Evolutionary conservation across 2,329 filamentous ascomycete genomes (phyloP), one percentile per base, ranked within the genome.

Genomic region (Claviceps sp.): DNA sequence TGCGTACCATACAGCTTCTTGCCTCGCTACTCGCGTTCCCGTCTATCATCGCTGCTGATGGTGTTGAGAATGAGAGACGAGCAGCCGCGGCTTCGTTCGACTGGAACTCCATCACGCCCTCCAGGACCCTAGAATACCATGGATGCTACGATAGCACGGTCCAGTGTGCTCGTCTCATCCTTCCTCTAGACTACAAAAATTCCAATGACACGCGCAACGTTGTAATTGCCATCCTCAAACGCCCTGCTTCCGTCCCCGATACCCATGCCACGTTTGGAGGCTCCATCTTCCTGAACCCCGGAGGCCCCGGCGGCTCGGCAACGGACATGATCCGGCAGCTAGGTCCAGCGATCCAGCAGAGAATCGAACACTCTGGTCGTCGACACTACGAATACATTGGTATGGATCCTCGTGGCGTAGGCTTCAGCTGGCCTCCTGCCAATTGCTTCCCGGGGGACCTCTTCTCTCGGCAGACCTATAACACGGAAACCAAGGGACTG

Each of bases 341-440:
- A 3, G 65, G 66, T 5, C 49, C 54, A 16, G 13, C 55, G 2
- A 26, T 67, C 7, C 64, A 64, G 47, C 58, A 55, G 2, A 53
- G 65, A 4, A 47, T 68, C 11, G 64, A 66, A 49, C 53, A 58
- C 16, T 47, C 50, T 9, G 46, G 46, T 29, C 50, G 50, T 36
- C 59, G 61, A 36, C 58, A 63, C 50, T 68, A 67, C 52, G 69
- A 72, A 50, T 56, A 69, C 50, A 58, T 71, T n/a, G 57, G 63
- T 9, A 69, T 70, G 46, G 69, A 72, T 54, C 68, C 68, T n/a
- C 60, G 69, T 17, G 68, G 68, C 5, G 60, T 71, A 5, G 52
- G 47, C 2, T 14, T 34, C 36, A 53, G 36, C n/a, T 49, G 20
- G 29, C 55, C 55, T 1, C 7, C 16, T 0, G 40, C 52, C 5